Evolutionary conservation across 2,329 filamentous ascomycete genomes (phyloP), one percentile per base, ranked within the genome.

Genomic region (Aureobasidium sp.): DNA sequence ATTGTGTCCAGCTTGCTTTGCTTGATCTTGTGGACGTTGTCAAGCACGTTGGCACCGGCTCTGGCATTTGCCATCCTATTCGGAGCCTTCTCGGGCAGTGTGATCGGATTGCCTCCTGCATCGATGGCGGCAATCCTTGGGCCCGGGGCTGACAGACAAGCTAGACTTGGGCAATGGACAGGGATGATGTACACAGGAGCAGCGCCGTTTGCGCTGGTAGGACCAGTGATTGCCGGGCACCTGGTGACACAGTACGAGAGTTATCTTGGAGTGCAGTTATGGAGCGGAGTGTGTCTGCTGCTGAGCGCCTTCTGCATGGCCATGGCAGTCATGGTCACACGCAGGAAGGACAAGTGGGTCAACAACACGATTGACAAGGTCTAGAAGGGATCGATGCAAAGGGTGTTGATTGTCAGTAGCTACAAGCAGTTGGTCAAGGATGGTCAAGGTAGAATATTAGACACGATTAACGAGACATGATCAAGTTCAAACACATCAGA

Each of bases 111-210:
- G 1, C 75, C 75, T 6, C 72, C 75, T 1, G 75, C 75, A 3
- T 74, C 70, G 12, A 68, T 77, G 32, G 72, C 72, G 29, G 69
- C 71, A 60, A 72, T 77, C 35, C 66, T 77, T 54, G 68, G 64
- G 6, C 55, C 56, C 4, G 55, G 60, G 32, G 55, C 60, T 53
- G 51, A 63, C 29, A 57, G 59, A 5, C 64, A 69, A 41, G 60
- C 68, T 47, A 72, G 70, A 53, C 69, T 77, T 6, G 75, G 75
- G 12, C 74, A 77, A 50, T 77, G 75, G 74, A 72, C 68, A 3
- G 75, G 75, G 37, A 76, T 77, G 74, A 75, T 77, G 74, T 78
- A 76, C 64, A 70, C 68, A 10, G 63, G 65, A 39, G 68, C 73
- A 7, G 72, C 72, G 1, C 59, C 71, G 1, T 71, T 70, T n/a